These are phyloP conservation scores for Aspergillus neotritici DNA, from an alignment of 2,329 filamentous ascomycete species.

Conservation along the genomic window DNA sequence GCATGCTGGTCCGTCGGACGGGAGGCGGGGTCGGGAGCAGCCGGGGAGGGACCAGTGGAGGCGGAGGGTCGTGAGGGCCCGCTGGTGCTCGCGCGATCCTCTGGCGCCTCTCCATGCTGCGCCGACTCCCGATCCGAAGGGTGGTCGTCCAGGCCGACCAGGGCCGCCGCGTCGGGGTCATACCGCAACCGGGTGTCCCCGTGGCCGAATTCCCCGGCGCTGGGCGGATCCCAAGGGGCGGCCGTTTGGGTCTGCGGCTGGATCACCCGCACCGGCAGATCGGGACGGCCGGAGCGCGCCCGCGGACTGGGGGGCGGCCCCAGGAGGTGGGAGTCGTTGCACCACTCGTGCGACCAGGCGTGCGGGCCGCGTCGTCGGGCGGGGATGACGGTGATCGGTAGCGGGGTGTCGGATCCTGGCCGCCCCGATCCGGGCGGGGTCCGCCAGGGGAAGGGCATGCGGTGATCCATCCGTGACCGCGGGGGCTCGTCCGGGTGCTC, in stretches of 20 bases:
- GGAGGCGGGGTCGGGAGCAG: no score
- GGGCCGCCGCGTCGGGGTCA: slow-evolving; percentile 35
- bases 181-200: slow-evolving; percentile 31
- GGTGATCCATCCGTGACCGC: slow-evolving; percentile 42
- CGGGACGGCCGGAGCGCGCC: slow-evolving; percentile 10
- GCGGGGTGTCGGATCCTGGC: slow-evolving; percentile 32
- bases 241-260: slow-evolving; percentile 52
- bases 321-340: slow-evolving; percentile 20
- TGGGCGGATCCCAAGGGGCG: slow-evolving; percentile 50
- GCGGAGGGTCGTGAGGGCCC: no score
- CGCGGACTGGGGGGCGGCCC: slow-evolving; percentile 13
- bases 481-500: slow-evolving; percentile 42
- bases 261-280: slow-evolving; percentile 52
- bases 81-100: no score
- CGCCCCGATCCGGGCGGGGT: slow-evolving; percentile 36
- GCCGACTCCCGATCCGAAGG: background rate
- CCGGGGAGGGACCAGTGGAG: no score
- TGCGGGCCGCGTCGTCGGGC: slow-evolving; percentile 51
- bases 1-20: no score
- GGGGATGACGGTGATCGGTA: slow-evolving; percentile 58
- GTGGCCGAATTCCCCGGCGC: slow-evolving; percentile 21
- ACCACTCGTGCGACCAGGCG: slow-evolving; percentile 49
- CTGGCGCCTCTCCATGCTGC: no score
- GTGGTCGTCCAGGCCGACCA: slow-evolving; percentile 26
- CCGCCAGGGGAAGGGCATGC: slow-evolving; percentile 45